Conservation (phyloP, 441 rosid genomes). For the Adansonia madagascariensis region DNA sequence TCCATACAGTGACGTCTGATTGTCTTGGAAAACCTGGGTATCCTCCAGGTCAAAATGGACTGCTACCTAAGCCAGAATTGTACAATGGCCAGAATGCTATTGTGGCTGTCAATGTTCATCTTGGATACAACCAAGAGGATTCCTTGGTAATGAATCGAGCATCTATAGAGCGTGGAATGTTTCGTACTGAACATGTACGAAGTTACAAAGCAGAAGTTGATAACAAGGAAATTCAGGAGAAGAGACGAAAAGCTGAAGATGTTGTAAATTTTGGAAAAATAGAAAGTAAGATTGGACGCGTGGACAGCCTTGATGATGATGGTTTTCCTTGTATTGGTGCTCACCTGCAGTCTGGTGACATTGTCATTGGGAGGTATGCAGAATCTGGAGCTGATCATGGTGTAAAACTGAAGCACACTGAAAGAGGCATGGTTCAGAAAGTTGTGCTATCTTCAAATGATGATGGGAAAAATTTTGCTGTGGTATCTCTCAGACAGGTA, state of each 20-base stretch:
- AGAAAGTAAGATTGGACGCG: conserved; percentile 74
- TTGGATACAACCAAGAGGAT: conserved; percentile 96
- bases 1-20: conserved; percentile 68
- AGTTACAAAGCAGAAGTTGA: conserved; percentile 94
- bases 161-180: conserved; percentile 90
- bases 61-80: conserved; percentile 56
- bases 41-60: conserved; percentile 40
- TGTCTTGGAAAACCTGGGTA: conserved; percentile 61
- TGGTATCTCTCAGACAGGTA: conserved; percentile 90
- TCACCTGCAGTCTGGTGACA: conserved; percentile 80
- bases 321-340: conserved; percentile 91
- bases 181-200: conserved; percentile 78
- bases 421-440: conserved; percentile 90
- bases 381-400: conserved; percentile 87
- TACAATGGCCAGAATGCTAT: conserved; percentile 90
- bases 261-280: conserved; percentile 70
- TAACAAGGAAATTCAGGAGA: conserved; percentile 61
- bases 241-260: conserved; percentile 64
- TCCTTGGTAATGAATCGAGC: conserved; percentile 92
- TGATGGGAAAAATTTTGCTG: conserved; percentile 86
- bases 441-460: conserved; percentile 89
- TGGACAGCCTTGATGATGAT: conserved; percentile 89
- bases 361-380: conserved; percentile 80
- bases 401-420: conserved; percentile 86
- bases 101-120: conserved; percentile 91